Base-by-base conservation (phyloP, 1,284 basidiomycete species). In the Sanghuangporus sanghuang region DNA sequence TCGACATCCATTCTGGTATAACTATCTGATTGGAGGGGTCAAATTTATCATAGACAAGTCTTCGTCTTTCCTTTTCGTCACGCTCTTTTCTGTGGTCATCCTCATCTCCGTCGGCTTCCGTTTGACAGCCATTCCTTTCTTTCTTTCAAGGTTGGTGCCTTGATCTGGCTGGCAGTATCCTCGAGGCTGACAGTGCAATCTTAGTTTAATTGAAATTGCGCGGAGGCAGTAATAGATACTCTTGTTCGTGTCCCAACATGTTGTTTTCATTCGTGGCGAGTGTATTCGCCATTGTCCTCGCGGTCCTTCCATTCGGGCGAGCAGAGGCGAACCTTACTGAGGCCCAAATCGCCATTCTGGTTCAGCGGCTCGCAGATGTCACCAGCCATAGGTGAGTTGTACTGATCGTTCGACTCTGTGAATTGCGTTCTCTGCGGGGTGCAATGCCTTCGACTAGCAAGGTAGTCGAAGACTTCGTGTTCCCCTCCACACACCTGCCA, bases 361-460 rank as follows among this genome's bases (percentile, higher is more conserved):
- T 76, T 70, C 66, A 73, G 14, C 74, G 78, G 9, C 73, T 87
- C 6, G 79, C 78, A 16, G 76, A 79, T 44, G 74, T 79, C 23
- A 83, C 85, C 14, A 74, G 72, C 48, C 72, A 77, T 57, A 85
- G 82, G 84, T 84, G 60, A 64, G 76, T 32, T 8, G 7, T 11
- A n/a, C 44, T 46, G 6, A 2, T 23, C 2, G 5, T 69, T 27
- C 27, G 49, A 23, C 27, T 27, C 21, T 23, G 18, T 52, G 14
- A 2, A 12, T 9, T 12, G 14, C 40, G 40, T 42, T n/a, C 40
- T 42, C 40, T 49, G 48, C 48, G 18, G 48, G 9, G 21, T 9
- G 48, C 16, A 18, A 9, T 18, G 3, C 48, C 48, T 32, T 3
- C 27, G 5, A 32, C 4, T 2, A 32, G 27, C 27, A 32, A 2